Conservation (phyloP, 345 rosid genomes). For the Theobroma cacao region DNA sequence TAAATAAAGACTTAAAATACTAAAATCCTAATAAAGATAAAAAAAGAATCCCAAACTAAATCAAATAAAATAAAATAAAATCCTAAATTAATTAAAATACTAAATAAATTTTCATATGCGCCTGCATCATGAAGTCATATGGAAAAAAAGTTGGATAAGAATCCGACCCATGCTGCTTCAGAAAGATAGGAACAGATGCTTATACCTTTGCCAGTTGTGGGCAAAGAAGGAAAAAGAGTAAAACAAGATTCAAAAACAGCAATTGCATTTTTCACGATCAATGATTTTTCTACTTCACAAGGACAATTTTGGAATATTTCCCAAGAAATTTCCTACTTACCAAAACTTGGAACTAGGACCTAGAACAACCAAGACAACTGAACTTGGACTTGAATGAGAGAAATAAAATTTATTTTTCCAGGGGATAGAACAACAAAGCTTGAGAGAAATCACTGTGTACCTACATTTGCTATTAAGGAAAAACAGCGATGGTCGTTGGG, state of each 20-base stretch:
- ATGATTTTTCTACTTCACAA: not conserved
- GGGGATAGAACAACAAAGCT: not conserved
- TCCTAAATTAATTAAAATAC: too few relatives aligned
- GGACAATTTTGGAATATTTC: constrained; percentile 15
- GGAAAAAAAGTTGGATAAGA: not conserved
- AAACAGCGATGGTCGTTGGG: not conserved
- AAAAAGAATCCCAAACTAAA: too few relatives aligned
- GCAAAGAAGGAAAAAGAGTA: not conserved
- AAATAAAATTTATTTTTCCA: too few relatives aligned
- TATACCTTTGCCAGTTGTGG: not conserved
- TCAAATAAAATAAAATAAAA: too few relatives aligned
- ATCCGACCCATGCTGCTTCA: not conserved
- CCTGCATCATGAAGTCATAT: too few relatives aligned
- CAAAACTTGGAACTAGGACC: not conserved
- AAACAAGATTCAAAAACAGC: not conserved
- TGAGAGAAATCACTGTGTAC: not conserved
- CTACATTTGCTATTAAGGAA: not conserved
- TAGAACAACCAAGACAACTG: not conserved
- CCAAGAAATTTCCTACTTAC: not conserved
- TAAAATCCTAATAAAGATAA: too few relatives aligned
- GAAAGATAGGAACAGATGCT: not conserved
- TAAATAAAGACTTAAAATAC: too few relatives aligned
- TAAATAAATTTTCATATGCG: too few relatives aligned
- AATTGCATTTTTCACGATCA: not conserved
- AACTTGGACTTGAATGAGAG: not conserved